A percentile compares a stretch with the other conserved stretches of the same genome.
phyloP scores from a whole-genome alignment of 257 asterid genomes.

The Fraxinus americana region DNA sequence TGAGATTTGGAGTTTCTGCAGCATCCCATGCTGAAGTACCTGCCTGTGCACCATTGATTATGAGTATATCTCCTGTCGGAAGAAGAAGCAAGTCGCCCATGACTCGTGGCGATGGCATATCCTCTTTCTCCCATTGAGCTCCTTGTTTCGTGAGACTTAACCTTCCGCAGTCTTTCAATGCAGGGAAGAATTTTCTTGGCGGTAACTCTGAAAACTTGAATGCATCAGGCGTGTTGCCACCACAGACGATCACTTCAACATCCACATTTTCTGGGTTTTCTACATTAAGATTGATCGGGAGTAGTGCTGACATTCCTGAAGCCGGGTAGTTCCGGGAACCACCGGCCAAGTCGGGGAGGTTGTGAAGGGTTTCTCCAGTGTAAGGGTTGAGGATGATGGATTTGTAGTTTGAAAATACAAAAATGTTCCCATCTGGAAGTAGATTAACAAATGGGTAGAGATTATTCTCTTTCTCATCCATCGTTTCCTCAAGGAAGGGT shows the following conservation, averaged over 20 bases:
- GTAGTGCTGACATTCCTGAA: conserved; percentile 75
- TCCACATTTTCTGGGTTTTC: not conserved
- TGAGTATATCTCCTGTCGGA: conserved; percentile 71
- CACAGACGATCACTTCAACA: conserved; percentile 68
- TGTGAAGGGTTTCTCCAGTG: conserved; percentile 51
- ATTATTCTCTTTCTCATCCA: conserved; percentile 68
- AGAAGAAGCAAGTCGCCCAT: conserved; percentile 80
- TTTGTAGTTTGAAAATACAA: conserved; percentile 68
- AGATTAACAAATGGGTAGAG: conserved; percentile 81
- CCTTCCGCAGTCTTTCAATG: conserved; percentile 70
- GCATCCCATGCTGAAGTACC: conserved; percentile 88
- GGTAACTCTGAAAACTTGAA: conserved; percentile 39
- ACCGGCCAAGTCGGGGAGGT: conserved; percentile 59
- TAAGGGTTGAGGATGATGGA: conserved; percentile 63
- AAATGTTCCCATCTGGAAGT: conserved; percentile 83
- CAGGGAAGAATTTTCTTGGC: conserved; percentile 52
- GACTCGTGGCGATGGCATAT: conserved; percentile 71
- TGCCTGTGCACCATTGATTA: conserved; percentile 64
- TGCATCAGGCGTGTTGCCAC: conserved; percentile 69
- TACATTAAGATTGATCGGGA: conserved; percentile 56
- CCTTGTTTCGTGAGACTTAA: conserved; percentile 29
- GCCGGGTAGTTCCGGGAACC: conserved; percentile 85
- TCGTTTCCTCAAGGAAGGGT: conserved; percentile 58
- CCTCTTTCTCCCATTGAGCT: conserved; percentile 66
- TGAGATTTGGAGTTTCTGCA: conserved; percentile 57